Evolutionary conservation across 257 asterid genomes (phyloP).

Genomic region (Lycium ferocissimum): DNA sequence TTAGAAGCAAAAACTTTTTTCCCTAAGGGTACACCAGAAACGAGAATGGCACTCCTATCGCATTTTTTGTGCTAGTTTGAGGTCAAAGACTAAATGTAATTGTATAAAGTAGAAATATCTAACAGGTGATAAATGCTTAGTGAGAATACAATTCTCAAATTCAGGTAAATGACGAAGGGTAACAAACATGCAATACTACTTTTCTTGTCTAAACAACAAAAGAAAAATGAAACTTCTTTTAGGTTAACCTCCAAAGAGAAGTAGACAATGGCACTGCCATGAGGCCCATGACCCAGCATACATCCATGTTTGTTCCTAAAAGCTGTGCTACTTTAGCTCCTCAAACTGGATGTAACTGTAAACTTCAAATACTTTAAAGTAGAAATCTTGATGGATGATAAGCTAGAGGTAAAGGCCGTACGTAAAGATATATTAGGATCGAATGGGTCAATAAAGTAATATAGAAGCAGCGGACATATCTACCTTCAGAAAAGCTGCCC

Average conservation of each 20-base stretch:
- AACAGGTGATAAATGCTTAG: slow-evolving; percentile 7
- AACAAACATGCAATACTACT: slow-evolving; percentile 11
- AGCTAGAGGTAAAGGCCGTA: neutral
- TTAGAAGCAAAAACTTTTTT: neutral
- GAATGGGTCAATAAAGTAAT: slow-evolving; percentile 4
- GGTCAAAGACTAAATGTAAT: neutral
- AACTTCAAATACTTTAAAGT: slow-evolving; percentile 12
- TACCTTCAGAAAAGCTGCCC: slow-evolving; percentile 97
- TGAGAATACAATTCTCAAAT: neutral
- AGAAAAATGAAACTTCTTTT: neutral
- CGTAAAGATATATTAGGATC: neutral
- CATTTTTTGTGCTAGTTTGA: neutral
- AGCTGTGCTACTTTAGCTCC: slow-evolving; percentile 17
- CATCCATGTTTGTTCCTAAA: slow-evolving; percentile 4
- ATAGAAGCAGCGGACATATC: slow-evolving; percentile 30
- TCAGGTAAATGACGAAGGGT: slow-evolving; percentile 3
- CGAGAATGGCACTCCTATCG: slow-evolving; percentile 10
- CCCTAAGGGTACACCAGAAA: neutral
- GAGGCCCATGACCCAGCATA: slow-evolving; percentile 29
- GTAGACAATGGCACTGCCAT: neutral
- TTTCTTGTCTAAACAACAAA: slow-evolving; percentile 6
- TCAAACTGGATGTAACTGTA: neutral
- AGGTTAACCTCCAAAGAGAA: neutral
- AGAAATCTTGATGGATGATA: slow-evolving; percentile 9
- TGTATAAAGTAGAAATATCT: slow-evolving; percentile 2